These are phyloP conservation scores for Erigeron canadensis DNA, from an alignment of 129 eudicot genomes.

Conservation along the genomic window DNA sequence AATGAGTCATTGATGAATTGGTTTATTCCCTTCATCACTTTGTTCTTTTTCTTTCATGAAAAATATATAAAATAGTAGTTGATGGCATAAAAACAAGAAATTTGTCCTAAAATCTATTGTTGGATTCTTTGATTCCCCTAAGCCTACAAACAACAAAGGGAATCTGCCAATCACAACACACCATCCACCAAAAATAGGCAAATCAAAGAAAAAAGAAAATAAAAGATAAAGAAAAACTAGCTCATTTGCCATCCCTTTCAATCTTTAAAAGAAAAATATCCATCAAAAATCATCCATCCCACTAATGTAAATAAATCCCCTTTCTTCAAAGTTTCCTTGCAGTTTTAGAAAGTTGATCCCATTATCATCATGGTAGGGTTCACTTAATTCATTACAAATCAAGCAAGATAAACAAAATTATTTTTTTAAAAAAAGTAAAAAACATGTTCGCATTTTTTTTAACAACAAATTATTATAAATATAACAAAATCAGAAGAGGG, in stretches of 20 bases:
- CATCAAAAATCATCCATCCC: conserved; percentile 51
- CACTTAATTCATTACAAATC: conserved; percentile 56
- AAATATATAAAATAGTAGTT: conserved; percentile 32
- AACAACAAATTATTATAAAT: too few relatives aligned
- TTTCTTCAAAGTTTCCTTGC: conserved; percentile 48
- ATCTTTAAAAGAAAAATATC: conserved; percentile 46
- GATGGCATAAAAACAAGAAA: conserved; percentile 51
- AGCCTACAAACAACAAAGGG: conserved; percentile 76
- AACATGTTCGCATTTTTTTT: too few relatives aligned
- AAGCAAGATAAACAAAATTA: conserved; percentile 10
- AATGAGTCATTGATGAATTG: conserved; percentile 36
- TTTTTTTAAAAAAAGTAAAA: background rate
- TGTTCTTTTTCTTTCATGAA: conserved; percentile 21
- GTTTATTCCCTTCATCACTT: conserved; percentile 30
- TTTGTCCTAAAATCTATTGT: conserved; percentile 69
- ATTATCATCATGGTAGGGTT: conserved; percentile 83
- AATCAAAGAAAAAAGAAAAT: conserved; percentile 21
- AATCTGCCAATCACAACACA: conserved; percentile 82
- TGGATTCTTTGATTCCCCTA: conserved; percentile 95
- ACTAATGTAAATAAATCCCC: conserved; percentile 37
- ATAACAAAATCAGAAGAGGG: too few relatives aligned
- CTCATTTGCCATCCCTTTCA: conserved; percentile 53
- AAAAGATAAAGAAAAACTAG: conserved; percentile 4
- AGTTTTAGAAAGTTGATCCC: conserved; percentile 56
- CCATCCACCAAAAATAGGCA: conserved; percentile 40